Evolutionary conservation across 495 filamentous ascomycete genomes (phyloP).

Genomic region (Tuber borchii): DNA sequence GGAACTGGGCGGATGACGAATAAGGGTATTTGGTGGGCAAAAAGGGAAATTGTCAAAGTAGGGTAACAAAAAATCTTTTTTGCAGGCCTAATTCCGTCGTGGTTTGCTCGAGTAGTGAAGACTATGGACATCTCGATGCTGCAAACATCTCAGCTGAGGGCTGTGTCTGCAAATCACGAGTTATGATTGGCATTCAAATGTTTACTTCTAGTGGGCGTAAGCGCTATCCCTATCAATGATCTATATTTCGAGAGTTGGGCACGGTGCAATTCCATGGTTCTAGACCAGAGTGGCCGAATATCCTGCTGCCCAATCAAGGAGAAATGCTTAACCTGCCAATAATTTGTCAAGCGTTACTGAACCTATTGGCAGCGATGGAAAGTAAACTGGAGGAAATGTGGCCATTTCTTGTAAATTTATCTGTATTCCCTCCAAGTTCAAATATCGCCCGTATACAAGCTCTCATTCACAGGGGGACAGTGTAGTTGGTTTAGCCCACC

Average conservation of each 20-base stretch:
- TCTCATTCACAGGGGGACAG: not conserved
- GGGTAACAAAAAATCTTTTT: no score
- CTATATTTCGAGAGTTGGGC: not conserved
- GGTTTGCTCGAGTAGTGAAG: no score
- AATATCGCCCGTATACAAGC: not conserved
- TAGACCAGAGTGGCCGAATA: not conserved
- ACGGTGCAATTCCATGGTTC: not conserved
- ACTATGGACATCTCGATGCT: not conserved
- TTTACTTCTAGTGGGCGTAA: not conserved
- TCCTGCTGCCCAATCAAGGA: not conserved
- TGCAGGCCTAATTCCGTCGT: no score
- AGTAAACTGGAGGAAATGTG: not conserved
- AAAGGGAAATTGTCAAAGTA: no score
- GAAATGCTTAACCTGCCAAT: not conserved
- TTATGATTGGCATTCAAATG: not conserved
- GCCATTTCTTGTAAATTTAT: not conserved
- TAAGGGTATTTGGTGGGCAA: no score
- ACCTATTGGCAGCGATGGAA: not conserved
- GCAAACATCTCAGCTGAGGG: slow-evolving; percentile 1
- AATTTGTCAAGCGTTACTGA: not conserved
- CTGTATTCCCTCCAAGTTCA: not conserved
- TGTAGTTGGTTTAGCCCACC: not conserved
- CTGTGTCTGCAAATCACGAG: not conserved
- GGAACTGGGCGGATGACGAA: no score
- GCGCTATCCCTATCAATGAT: not conserved